A percentile compares a stretch with the other conserved stretches of the same genome.
phyloP scores from a whole-genome alignment of 2,329 filamentous ascomycete genomes.

The Nothomitra cinnamomea region DNA sequence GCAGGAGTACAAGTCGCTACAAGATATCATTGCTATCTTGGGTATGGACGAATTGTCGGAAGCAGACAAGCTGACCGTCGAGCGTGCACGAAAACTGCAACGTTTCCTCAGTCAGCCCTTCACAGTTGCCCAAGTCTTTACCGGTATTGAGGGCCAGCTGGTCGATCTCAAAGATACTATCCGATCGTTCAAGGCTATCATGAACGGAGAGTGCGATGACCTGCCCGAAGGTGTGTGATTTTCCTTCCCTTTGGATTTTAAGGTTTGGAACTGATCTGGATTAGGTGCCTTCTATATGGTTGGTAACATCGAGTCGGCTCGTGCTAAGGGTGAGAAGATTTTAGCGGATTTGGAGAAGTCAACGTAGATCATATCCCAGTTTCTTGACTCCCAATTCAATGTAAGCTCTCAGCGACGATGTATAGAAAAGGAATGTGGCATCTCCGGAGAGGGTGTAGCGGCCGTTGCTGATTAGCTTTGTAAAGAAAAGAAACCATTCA shows the following conservation, averaged over 20 bases:
- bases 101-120: conserved; percentile 99
- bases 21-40: conserved; percentile 99
- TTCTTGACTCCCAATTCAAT: not conserved
- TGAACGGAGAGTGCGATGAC: conserved; percentile 86
- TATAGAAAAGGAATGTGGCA: not conserved
- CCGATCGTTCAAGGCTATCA: conserved; percentile 89
- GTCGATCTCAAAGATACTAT: conserved; percentile 99
- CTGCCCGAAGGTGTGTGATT: conserved; percentile 66
- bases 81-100: conserved; percentile 99
- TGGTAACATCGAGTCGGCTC: conserved; percentile 83
- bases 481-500: conserved; percentile 2
- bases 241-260: conserved; percentile 2
- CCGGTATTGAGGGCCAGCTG: conserved; percentile 83
- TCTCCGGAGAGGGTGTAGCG: not conserved
- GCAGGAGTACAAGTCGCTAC: conserved; percentile 99
- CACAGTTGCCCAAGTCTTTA: conserved; percentile 59
- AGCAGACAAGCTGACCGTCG: conserved; percentile 98
- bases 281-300: conserved; percentile 84
- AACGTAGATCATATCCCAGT: not conserved
- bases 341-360: conserved; percentile 66
- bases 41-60: conserved; percentile 99
- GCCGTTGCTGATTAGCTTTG: conserved; percentile 2
- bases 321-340: conserved; percentile 99
- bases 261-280: conserved; percentile 14
- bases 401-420: conserved; percentile 1